Evolutionary conservation across 805 yeast species (phyloP).

Genomic region (Cyberlindnera lachancei): DNA sequence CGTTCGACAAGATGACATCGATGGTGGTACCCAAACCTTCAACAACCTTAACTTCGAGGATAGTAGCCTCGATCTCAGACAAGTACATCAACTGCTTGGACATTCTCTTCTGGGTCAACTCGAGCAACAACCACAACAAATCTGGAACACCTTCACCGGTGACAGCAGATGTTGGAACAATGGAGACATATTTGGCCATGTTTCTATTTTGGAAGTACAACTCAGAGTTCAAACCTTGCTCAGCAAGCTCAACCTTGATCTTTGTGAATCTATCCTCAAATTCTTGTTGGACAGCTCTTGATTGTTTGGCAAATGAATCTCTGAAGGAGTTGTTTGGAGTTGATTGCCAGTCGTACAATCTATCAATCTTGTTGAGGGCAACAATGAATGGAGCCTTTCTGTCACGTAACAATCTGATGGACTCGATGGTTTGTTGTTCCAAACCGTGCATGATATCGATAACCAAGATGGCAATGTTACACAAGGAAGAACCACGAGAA

Average conservation of each 20-base stretch:
- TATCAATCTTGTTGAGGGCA: conserved; percentile 95
- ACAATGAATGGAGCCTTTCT: conserved; percentile 97
- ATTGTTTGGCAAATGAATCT: conserved; percentile 81
- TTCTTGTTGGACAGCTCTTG: conserved; percentile 81
- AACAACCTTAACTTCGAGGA: conserved; percentile 93
- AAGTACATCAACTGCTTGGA: conserved; percentile 96
- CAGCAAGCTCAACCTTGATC: conserved; percentile 87
- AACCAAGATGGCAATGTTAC: conserved; percentile 98
- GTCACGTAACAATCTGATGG: conserved; percentile 85
- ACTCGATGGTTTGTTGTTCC: conserved; percentile 95
- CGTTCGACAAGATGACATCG: conserved; percentile 96
- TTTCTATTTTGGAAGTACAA: conserved; percentile 92
- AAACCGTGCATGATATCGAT: conserved; percentile 99
- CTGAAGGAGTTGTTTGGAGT: conserved; percentile 93
- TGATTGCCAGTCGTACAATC: conserved; percentile 90
- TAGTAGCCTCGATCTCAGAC: conserved; percentile 90
- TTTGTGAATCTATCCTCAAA: conserved; percentile 80
- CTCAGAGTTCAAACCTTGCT: conserved; percentile 97
- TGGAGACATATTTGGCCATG: conserved; percentile 86
- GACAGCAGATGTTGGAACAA: conserved; percentile 97
- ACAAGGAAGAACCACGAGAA: conserved; percentile 96
- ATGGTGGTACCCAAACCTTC: conserved; percentile 99
- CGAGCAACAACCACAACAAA: conserved; percentile 88
- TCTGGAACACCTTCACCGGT: conserved; percentile 99
- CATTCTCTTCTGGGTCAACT: conserved; percentile 97